A percentile compares a stretch with the other conserved stretches of the same genome.
These are phyloP conservation scores for Phytopythium vexans DNA, from an alignment of 352 stramenopile species.

Conservation along the genomic window DNA sequence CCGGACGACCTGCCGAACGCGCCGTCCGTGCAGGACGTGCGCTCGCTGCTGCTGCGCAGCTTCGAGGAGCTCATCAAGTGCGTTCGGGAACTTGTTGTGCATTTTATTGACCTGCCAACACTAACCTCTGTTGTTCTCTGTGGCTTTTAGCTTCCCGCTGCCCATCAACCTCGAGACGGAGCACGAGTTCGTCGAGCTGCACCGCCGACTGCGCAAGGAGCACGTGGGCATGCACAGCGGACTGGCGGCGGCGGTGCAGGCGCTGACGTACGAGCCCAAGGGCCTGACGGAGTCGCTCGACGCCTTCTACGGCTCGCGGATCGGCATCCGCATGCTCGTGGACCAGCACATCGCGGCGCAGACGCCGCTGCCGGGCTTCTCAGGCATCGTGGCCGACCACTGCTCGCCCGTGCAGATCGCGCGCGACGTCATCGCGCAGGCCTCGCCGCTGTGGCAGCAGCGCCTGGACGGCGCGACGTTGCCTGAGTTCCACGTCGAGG, in stretches of 20 bases:
- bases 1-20: slow-evolving; percentile 61
- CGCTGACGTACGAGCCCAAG: slow-evolving; percentile 50
- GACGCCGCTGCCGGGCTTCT: slow-evolving; percentile 47
- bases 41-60: slow-evolving; percentile 58
- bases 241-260: slow-evolving; percentile 55
- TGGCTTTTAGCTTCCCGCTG: slow-evolving; percentile 32
- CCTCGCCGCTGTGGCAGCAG: slow-evolving; percentile 50
- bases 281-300: slow-evolving; percentile 64
- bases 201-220: slow-evolving; percentile 48
- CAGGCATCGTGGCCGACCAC: slow-evolving; percentile 60
- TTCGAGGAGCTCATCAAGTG: slow-evolving; percentile 63
- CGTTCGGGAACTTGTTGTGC: slow-evolving; percentile 3
- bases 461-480: slow-evolving; percentile 43
- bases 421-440: slow-evolving; percentile 47
- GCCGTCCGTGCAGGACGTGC: slow-evolving; percentile 55
- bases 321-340: slow-evolving; percentile 80
- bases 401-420: slow-evolving; percentile 71
- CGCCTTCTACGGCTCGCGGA: slow-evolving; percentile 83
- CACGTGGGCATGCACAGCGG: slow-evolving; percentile 76
- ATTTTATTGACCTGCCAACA: not conserved
- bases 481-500: slow-evolving; percentile 53
- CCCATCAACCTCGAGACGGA: slow-evolving; percentile 55
- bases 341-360: slow-evolving; percentile 75
- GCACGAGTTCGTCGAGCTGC: slow-evolving; percentile 56
- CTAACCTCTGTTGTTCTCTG: not conserved